Evolutionary conservation across 768 basidiomycete genomes (phyloP), one percentile per base, ranked within the genome.

Genomic region (Paxillus ammoniavirescens): DNA sequence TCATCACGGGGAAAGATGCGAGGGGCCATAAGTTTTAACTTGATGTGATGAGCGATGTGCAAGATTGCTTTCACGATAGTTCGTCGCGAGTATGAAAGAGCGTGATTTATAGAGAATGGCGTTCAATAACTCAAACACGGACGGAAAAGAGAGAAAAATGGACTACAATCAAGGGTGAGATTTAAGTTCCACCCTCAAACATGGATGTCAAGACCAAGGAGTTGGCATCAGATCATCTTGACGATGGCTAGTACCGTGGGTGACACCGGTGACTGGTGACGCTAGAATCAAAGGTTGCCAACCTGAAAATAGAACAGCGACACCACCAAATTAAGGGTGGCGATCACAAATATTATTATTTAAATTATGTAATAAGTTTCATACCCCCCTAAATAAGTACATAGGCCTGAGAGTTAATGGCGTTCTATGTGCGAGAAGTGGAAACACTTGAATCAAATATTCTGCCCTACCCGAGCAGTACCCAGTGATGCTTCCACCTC

Each of bases 401-500:
- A 35, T n/a, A n/a, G n/a, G n/a, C n/a, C n/a, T n/a, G n/a, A n/a
- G n/a, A n/a, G n/a, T n/a, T n/a, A n/a, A 40, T 18, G 6, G 38
- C 5, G 38, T 40, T 40, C 15, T 40, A 43, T 15, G 2, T 21
- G 3, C 21, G 21, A 23, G 9, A 15, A 26, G 43, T 28, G 2
- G 15, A n/a, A 45, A 45, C 12, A 21, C 23, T 43, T 12, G 3
- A 15, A n/a, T 8, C 26, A 31, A 21, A 13, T 1, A 6, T 26
- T 45, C 30, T 26, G 17, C 8, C 26, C 2, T 45, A 15, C 23
- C 43, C 17, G 30, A 7, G 43, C 17, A 14, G 43, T 30, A 14
- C 26, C 26, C 42, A 59, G 46, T 0, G 47, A 57, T 15, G 63
- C 64, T 26, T 72, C 66, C 23, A 77, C 69, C 55, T 81, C 77